Base-by-base conservation (phyloP, 1,284 basidiomycete genomes). In the Apiotrichum mycotoxinovorans region DNA sequence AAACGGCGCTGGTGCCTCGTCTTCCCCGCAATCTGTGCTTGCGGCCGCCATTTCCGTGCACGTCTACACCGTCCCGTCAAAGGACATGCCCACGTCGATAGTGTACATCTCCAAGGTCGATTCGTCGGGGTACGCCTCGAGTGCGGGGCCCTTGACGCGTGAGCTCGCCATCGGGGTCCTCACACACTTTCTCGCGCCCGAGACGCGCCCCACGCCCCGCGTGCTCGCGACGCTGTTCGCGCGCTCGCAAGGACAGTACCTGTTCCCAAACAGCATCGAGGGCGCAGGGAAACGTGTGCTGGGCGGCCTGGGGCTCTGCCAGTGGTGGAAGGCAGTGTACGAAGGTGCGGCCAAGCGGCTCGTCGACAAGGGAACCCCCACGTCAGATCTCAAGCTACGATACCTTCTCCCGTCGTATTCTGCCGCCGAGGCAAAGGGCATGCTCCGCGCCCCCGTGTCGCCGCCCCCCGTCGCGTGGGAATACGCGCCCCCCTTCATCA, bases 21-120 rank as follows among this genome's bases (percentile, higher is more conserved):
- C 41, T 41, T 10, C 40, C 9, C 30, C 45, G 18, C 30, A 20
- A n/a, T 48, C 46, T 3, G 66, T 68, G 1, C 61, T 92, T 42
- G 84, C 91, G 27, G 83, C 86, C 9, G 95, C 87, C 1, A 83
- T 98, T 61, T 91, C 95, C 69, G 88, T 86, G 0, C 83, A 81
- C 54, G 78, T 97, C 33, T 97, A 92, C 80, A 84, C 85, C 44
- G 65, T 77, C 30, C 73, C 75, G 4, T 82, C 81, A 2, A 30
- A 42, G 2, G 23, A 55, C 0, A 12, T 23, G 1, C 43, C 56
- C 14, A 83, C 83, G 54, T 85, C 85, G 1, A 82, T 98, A 35
- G 78, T 98, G 23, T 97, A 98, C 76, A 82, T 98, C 46, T 89
- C 90, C 50, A 98, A 98, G 77, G 85, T 97, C 54, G 96, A 98